Evolutionary conservation across 2,329 filamentous ascomycete genomes (phyloP).

Genomic region (Aspergillus ibericus): DNA sequence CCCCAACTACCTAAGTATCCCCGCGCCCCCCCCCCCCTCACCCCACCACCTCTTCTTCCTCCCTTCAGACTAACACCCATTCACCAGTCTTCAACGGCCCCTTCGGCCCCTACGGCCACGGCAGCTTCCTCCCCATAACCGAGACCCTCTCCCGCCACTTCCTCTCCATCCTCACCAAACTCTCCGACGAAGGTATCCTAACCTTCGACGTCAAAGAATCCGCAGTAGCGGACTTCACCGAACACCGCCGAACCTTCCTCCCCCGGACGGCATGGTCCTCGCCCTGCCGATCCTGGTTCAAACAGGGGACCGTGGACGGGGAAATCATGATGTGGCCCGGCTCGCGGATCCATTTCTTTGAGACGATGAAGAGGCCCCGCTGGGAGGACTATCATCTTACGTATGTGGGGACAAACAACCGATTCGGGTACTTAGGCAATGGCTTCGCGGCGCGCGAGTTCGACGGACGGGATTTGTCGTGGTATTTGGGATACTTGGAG

Average conservation of each 20-base stretch:
- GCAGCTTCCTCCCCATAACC: slow-evolving; percentile 27
- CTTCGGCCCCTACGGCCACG: slow-evolving; percentile 27
- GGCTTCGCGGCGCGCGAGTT: slow-evolving; percentile 20
- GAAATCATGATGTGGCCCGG: slow-evolving; percentile 23
- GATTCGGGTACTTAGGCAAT: slow-evolving; percentile 21
- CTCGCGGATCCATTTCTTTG: slow-evolving; percentile 26
- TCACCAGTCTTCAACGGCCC: slow-evolving; percentile 8
- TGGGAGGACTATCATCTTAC: slow-evolving; percentile 28
- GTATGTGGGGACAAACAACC: slow-evolving; percentile 18
- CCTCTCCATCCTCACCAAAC: not conserved
- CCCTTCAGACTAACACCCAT: too few relatives aligned
- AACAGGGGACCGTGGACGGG: slow-evolving; percentile 12
- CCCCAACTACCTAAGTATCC: slow-evolving; percentile 27
- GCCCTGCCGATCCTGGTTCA: slow-evolving; percentile 14
- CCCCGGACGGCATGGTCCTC: slow-evolving; percentile 12
- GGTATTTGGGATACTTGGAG: slow-evolving; percentile 1
- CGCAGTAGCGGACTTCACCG: slow-evolving; percentile 7
- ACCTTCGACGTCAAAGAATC: not conserved
- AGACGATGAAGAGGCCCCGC: slow-evolving; percentile 21
- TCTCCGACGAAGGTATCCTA: not conserved
- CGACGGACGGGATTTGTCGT: slow-evolving; percentile 15
- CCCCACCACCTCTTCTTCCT: too few relatives aligned
- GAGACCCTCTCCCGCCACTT: slow-evolving; percentile 16
- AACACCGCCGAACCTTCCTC: slow-evolving; percentile 8
- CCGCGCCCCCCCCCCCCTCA: too few relatives aligned